phyloP scores from a whole-genome alignment of 169 alveolate genomes.

The Plasmodium cynomolgi region DNA sequence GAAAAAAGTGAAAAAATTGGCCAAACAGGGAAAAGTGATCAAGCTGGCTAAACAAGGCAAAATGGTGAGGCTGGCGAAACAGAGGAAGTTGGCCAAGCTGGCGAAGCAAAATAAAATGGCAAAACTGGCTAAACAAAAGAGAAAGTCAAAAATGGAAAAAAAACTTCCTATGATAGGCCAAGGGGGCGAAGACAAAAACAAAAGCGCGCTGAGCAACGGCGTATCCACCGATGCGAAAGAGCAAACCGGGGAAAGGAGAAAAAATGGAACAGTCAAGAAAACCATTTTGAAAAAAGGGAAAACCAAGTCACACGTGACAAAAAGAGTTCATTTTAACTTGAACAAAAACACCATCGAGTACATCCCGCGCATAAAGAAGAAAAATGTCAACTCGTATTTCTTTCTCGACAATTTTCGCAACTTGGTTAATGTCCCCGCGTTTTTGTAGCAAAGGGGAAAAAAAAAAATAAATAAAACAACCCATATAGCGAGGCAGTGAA shows the following conservation, averaged over 20 bases:
- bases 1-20: neutral
- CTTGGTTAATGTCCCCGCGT: constrained; percentile 33
- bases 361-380: constrained; percentile 49
- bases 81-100: neutral
- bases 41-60: neutral
- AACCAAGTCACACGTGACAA: constrained; percentile 24
- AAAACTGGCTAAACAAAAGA: neutral
- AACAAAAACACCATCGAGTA: constrained; percentile 54
- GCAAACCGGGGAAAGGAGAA: neutral
- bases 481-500: neutral
- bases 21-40: neutral
- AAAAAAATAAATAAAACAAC: neutral
- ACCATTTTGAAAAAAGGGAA: constrained; percentile 65
- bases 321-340: constrained; percentile 58
- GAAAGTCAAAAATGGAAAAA: neutral
- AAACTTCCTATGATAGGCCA: neutral
- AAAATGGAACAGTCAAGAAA: constrained; percentile 14
- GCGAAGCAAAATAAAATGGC: neutral
- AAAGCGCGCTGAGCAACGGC: neutral
- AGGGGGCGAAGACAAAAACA: neutral
- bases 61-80: neutral
- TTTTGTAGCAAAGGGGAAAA: constrained; percentile 5
- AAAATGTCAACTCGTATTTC: constrained; percentile 15
- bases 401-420: constrained; percentile 44
- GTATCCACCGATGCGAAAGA: neutral